Evolutionary conservation across 441 rosid species (phyloP).

Genomic region (Aquilaria agallochum): DNA sequence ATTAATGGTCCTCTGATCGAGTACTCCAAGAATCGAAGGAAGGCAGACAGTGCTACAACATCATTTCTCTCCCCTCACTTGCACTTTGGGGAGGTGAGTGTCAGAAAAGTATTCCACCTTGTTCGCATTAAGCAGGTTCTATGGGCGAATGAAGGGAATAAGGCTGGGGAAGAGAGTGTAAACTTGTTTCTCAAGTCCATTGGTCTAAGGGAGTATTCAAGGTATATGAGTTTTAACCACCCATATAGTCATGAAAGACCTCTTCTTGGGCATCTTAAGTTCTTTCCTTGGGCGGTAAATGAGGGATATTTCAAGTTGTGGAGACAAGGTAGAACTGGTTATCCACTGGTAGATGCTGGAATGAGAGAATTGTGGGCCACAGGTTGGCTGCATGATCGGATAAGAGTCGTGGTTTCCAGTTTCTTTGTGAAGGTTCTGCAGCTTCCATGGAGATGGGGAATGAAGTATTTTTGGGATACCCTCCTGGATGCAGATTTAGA

Average conservation of each 20-base stretch:
- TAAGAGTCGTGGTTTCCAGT: constrained; percentile 94
- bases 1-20: constrained; percentile 87
- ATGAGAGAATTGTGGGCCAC: constrained; percentile 99
- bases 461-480: constrained; percentile 99
- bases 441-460: constrained; percentile 99
- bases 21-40: constrained; percentile 81
- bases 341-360: constrained; percentile 94
- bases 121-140: constrained; percentile 88
- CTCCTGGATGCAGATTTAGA: constrained; percentile 95
- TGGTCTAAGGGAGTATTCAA: constrained; percentile 94
- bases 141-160: constrained; percentile 97
- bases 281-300: constrained; percentile 88
- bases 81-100: constrained; percentile 97
- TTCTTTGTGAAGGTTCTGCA: constrained; percentile 96
- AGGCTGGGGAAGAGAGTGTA: constrained; percentile 89
- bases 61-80: constrained; percentile 93
- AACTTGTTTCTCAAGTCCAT: constrained; percentile 90
- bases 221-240: constrained; percentile 94
- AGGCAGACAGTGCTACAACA: constrained; percentile 97
- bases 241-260: constrained; percentile 92
- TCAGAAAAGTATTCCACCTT: constrained; percentile 89
- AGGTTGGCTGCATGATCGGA: constrained; percentile 96
- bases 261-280: constrained; percentile 89
- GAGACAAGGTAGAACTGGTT: constrained; percentile 99
- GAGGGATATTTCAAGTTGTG: constrained; percentile 93